Evolutionary conservation across 1,284 basidiomycete species (phyloP), one percentile per base, ranked within the genome.

Genomic region (Ceratobasidium sp.): DNA sequence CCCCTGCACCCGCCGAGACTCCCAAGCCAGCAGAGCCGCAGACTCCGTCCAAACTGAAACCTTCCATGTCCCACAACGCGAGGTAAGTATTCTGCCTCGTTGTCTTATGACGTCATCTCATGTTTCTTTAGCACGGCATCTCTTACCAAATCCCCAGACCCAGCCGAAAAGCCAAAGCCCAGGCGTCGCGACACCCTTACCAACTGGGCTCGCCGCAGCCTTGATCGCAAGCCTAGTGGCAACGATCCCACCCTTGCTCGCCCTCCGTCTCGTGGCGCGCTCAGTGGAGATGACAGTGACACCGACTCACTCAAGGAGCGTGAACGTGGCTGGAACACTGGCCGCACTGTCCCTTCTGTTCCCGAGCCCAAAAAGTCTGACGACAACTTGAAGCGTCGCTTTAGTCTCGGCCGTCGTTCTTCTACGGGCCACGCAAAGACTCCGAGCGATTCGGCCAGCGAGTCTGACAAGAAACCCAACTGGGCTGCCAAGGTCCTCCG

Each of bases 351-450:
- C 24, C 69, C 69, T 22, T 29, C 58, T 31, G 41, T 59, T 39
- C 69, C 69, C 34, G 22, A 58, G 34, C 69, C 69, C 34, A 51
- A 62, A 19, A 53, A 62, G 46, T 73, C 69, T 1, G 69, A 73
- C 2, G 69, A 73, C 58, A 73, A 73, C 58, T 27, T 62, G 19
- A 73, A 73, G 69, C 69, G 69, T 53, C 69, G 59, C 19, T 62
- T 62, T 27, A 53, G 69, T 48, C 56, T 73, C 34, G 59, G 59
- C 14, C 69, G 69, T 73, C 58, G 69, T 41, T 31, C 34, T 19
- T 31, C 56, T 41, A n/a, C 22, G 3, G 31, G 68, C 41, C 68
- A 71, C 22, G 48, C 46, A 48, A 73, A 73, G 48, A 53, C 69
- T 48, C 69, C 39, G 2, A 73, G 59, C 48, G 69, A 62, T 1